A percentile compares a stretch with the other conserved stretches of the same genome.
Conservation (phyloP, 2,329 filamentous ascomycete species). For the Aureobasidium sp. region DNA sequence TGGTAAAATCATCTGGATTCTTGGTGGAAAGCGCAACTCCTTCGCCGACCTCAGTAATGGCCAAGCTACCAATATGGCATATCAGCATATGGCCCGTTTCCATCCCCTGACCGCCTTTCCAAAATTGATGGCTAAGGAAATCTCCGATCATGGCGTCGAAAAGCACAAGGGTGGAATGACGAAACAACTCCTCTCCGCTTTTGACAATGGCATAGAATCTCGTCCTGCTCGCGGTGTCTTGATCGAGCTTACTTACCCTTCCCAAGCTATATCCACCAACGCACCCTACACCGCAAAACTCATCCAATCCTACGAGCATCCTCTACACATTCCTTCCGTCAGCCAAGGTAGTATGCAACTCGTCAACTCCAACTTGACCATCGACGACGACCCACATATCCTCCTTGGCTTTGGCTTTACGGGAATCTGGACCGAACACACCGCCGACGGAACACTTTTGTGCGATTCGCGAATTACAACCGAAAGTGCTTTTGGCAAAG, state of each 20-base stretch:
- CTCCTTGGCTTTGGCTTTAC: conserved; percentile 49
- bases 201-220: conserved; percentile 39
- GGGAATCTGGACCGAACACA: conserved; percentile 34
- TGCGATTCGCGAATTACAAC: conserved; percentile 45
- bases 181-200: conserved; percentile 42
- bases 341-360: conserved; percentile 25
- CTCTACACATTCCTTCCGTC: conserved; percentile 21
- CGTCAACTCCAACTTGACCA: conserved; percentile 30
- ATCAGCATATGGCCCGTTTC: conserved; percentile 27
- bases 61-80: conserved; percentile 21
- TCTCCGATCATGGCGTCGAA: conserved; percentile 4
- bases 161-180: conserved; percentile 26
- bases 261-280: not conserved
- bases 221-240: conserved; percentile 7
- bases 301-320: conserved; percentile 26
- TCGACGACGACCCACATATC: conserved; percentile 36
- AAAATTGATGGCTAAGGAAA: conserved; percentile 22
- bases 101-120: conserved; percentile 39
- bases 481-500: not conserved
- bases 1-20: conserved; percentile 45
- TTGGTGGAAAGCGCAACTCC: conserved; percentile 27
- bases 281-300: conserved; percentile 25
- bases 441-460: conserved; percentile 40
- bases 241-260: conserved; percentile 13
- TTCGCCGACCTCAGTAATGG: conserved; percentile 22